These are phyloP conservation scores for Solanum pimpinellifolium DNA, from an alignment of 257 asterid species.

Conservation along the genomic window DNA sequence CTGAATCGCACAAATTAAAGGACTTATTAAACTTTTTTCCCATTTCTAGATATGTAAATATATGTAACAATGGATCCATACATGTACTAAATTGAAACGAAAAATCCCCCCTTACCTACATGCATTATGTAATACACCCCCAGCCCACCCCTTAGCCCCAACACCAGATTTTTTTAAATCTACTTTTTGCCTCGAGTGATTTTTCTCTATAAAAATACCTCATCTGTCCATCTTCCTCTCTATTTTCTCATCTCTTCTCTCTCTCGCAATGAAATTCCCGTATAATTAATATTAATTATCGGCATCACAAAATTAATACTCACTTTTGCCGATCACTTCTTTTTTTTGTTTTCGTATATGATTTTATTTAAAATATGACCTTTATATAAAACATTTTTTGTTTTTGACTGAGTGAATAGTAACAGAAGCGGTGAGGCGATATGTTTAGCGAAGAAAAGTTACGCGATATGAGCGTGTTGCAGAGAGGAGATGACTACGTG, in stretches of 20 bases:
- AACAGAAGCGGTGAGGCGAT: background rate
- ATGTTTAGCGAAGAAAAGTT: slow-evolving; percentile 22
- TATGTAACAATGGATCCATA: background rate
- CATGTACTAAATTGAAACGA: background rate
- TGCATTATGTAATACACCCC: background rate
- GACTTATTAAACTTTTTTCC: no score
- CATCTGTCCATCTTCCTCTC: background rate
- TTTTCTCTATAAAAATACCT: background rate
- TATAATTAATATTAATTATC: background rate
- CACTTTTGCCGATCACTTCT: background rate
- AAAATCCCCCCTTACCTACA: background rate
- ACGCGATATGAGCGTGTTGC: slow-evolving; percentile 16
- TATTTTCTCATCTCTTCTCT: background rate
- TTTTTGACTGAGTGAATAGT: background rate
- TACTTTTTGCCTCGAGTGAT: background rate
- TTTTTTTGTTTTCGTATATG: background rate
- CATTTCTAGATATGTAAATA: background rate
- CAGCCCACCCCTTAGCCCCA: no score
- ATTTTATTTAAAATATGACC: background rate
- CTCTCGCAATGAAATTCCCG: background rate
- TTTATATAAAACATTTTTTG: background rate
- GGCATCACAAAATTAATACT: background rate
- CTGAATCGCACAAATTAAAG: no score
- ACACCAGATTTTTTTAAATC: no score
- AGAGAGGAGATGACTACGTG: slow-evolving; percentile 28